A percentile compares a stretch with the other conserved stretches of the same genome.
Evolutionary conservation across 2,329 filamentous ascomycete species (phyloP).

Genomic region (Trichoderma endophyticum): DNA sequence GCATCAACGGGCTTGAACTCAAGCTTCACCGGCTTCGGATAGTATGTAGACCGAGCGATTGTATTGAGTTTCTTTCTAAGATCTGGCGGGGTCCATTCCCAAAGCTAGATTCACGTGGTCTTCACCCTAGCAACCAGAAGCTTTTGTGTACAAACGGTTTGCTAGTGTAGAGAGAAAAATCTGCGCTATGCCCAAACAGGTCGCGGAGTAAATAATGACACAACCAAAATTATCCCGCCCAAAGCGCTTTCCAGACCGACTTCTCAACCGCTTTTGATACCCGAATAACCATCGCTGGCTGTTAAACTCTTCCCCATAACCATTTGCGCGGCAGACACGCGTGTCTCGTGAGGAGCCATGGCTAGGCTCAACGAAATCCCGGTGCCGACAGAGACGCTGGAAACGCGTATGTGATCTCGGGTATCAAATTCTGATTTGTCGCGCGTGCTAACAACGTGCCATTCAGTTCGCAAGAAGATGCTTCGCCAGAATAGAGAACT

Average conservation of each 20-base stretch:
- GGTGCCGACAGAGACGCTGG: slow-evolving; percentile 64
- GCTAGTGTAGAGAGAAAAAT: background rate
- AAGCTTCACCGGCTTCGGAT: background rate
- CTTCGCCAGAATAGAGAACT: slow-evolving; percentile 82
- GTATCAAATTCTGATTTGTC: slow-evolving; percentile 13
- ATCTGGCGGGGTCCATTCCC: background rate
- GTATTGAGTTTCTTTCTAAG: background rate
- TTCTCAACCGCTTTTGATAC: slow-evolving; percentile 3
- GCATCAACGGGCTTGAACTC: background rate
- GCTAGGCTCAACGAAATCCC: slow-evolving; percentile 76
- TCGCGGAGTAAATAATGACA: slow-evolving; percentile 36
- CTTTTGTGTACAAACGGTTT: slow-evolving; percentile 6
- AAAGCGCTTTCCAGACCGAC: slow-evolving; percentile 13
- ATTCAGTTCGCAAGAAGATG: slow-evolving; percentile 71
- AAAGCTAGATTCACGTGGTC: slow-evolving; percentile 9
- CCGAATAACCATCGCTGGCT: background rate
- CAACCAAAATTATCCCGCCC: slow-evolving; percentile 24
- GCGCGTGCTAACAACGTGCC: slow-evolving; percentile 8
- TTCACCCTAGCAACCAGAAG: slow-evolving; percentile 30
- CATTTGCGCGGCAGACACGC: slow-evolving; percentile 25
- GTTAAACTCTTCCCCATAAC: background rate
- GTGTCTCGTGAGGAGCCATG: slow-evolving; percentile 53
- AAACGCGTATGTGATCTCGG: slow-evolving; percentile 58
- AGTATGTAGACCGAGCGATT: background rate
- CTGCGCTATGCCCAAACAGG: slow-evolving; percentile 29